phyloP scores from a whole-genome alignment of 1,139 yeast species.

The Pneumocystis canis region DNA sequence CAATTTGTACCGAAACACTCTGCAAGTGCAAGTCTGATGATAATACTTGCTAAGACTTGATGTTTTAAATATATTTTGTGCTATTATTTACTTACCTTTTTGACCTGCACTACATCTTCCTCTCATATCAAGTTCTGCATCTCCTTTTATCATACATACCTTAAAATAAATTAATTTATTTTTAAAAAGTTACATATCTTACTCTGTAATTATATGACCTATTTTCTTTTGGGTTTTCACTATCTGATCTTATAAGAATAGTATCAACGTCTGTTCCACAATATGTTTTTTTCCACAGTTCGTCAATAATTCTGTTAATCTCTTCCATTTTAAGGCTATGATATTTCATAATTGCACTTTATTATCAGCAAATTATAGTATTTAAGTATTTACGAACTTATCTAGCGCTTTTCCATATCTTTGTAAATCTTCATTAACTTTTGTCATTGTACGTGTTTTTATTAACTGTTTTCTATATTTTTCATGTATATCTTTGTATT shows the following conservation, averaged over 20 bases:
- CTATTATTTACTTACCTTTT: conserved; percentile 25
- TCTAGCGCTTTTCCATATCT: conserved; percentile 79
- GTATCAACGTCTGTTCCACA: conserved; percentile 95
- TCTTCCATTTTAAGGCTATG: conserved; percentile 88
- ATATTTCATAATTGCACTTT: conserved; percentile 73
- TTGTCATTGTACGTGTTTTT: conserved; percentile 56
- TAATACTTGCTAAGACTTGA: conserved; percentile 69
- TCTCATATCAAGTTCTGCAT: conserved; percentile 88
- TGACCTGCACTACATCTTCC: conserved; percentile 98
- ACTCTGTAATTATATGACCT: conserved; percentile 77
- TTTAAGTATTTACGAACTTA: conserved; percentile 17
- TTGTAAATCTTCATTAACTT: conserved; percentile 72
- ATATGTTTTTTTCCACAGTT: conserved; percentile 85
- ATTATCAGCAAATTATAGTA: background rate
- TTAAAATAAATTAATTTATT: conserved; percentile 1
- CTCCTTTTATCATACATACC: conserved; percentile 82
- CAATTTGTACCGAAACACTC: conserved; percentile 93
- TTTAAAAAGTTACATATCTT: conserved; percentile 7
- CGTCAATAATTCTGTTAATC: conserved; percentile 74
- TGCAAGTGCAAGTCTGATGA: conserved; percentile 80
- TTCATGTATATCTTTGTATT: conserved; percentile 52
- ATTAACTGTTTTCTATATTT: conserved; percentile 59
- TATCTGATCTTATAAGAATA: conserved; percentile 72
- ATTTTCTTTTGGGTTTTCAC: conserved; percentile 45
- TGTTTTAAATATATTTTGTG: background rate